These are phyloP conservation scores for Trametes elegans DNA, from an alignment of 768 basidiomycete genomes.

Conservation along the genomic window DNA sequence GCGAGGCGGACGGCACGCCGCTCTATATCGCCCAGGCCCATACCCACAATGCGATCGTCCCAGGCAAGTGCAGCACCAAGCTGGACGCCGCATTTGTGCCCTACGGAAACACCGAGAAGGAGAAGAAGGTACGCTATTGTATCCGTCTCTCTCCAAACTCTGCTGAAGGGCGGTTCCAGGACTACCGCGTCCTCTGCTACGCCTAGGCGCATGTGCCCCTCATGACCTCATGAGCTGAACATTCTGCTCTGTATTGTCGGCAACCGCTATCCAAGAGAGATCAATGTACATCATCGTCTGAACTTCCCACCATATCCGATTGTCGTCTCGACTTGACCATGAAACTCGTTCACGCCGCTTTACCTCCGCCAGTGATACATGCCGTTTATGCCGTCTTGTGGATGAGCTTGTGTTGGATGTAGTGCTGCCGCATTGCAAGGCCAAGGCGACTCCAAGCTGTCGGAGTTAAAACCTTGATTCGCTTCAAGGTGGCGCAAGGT, in stretches of 20 bases:
- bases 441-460: background rate
- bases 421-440: background rate
- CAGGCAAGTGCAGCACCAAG: constrained; percentile 62
- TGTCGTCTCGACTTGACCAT: too few species aligned
- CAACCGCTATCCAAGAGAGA: too few species aligned
- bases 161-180: constrained; percentile 23
- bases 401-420: too few species aligned
- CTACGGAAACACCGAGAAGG: constrained; percentile 49
- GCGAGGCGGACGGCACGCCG: constrained; percentile 56
- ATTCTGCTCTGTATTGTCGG: background rate
- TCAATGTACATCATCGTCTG: too few species aligned
- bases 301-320: too few species aligned
- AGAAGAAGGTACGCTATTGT: constrained; percentile 41
- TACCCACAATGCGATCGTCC: constrained; percentile 49
- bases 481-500: background rate
- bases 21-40: constrained; percentile 62
- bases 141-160: background rate
- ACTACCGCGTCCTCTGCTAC: constrained; percentile 44
- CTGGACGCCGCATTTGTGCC: constrained; percentile 57
- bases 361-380: too few species aligned
- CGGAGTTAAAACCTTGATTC: background rate
- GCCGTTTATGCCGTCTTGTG: too few species aligned
- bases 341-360: too few species aligned
- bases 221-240: background rate
- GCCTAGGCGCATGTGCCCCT: constrained; percentile 9